A percentile compares a stretch with the other conserved stretches of the same genome.
Conservation (phyloP, 768 basidiomycete species). For the Phylloporus scabripes region DNA sequence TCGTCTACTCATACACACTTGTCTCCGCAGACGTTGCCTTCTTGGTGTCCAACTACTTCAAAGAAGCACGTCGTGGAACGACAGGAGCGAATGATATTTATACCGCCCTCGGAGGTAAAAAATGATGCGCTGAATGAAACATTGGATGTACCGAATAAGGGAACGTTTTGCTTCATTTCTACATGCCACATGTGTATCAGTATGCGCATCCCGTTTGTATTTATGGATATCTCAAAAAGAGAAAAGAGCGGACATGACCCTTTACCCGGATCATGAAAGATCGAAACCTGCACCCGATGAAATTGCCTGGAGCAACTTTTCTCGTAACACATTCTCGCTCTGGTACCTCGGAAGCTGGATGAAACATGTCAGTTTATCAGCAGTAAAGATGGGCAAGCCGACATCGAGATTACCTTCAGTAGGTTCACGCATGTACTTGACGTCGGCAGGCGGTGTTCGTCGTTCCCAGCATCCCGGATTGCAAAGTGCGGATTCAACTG, state of each 20-base stretch:
- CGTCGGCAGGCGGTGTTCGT: conserved; percentile 66
- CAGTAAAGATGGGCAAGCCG: background rate
- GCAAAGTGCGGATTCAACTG: conserved; percentile 85
- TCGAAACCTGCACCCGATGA: conserved; percentile 89
- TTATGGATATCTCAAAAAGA: background rate
- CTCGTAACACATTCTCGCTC: conserved; percentile 55
- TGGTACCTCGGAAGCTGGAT: conserved; percentile 64
- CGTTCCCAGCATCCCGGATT: conserved; percentile 75
- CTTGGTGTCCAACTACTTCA: conserved; percentile 74
- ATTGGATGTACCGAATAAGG: background rate
- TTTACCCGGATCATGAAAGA: conserved; percentile 44
- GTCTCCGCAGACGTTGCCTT: no score
- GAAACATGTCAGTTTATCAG: background rate
- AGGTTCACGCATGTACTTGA: conserved; percentile 90
- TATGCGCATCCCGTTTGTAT: background rate
- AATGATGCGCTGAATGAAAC: background rate
- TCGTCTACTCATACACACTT: background rate
- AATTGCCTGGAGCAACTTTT: conserved; percentile 84
- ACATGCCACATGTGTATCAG: conserved; percentile 5
- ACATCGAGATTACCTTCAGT: conserved; percentile 56
- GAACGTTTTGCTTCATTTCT: background rate
- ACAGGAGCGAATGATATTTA: conserved; percentile 24
- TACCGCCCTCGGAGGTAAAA: conserved; percentile 26
- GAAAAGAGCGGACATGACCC: background rate
- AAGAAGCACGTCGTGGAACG: conserved; percentile 51